These are phyloP conservation scores for Zoysia japonica DNA, from an alignment of 176 grass and related monocot genomes.

Conservation along the genomic window DNA sequence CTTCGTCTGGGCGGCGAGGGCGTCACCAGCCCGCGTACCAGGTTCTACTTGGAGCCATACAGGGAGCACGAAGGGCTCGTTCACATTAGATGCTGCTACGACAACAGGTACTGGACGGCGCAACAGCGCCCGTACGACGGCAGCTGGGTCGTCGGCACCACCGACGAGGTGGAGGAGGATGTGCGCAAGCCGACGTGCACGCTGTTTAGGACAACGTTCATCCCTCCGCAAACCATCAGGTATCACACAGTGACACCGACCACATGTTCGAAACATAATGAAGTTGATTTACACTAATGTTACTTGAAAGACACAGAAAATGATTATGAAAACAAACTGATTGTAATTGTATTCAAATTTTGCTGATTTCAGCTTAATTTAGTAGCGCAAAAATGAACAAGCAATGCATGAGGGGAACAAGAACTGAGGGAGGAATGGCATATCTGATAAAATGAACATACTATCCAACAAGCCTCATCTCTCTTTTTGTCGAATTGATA, in stretches of 20 bases:
- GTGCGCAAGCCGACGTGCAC: constrained; percentile 21
- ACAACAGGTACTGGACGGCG: constrained; percentile 34
- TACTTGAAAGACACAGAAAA: too few relatives aligned
- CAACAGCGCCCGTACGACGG: background rate
- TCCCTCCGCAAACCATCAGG: background rate
- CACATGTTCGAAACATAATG: too few relatives aligned
- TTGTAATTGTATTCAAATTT: too few relatives aligned
- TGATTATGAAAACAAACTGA: too few relatives aligned
- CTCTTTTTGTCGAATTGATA: too few relatives aligned
- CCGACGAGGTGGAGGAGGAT: constrained; percentile 26
- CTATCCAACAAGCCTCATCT: too few relatives aligned
- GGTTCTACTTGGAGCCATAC: constrained; percentile 22
- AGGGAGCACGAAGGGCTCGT: constrained; percentile 6
- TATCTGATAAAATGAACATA: too few relatives aligned
- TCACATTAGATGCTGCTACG: constrained; percentile 37
- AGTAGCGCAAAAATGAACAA: too few relatives aligned
- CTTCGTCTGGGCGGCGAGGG: constrained; percentile 2
- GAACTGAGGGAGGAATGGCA: too few relatives aligned
- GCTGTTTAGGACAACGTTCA: background rate
- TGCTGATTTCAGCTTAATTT: too few relatives aligned
- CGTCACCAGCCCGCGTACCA: constrained; percentile 4
- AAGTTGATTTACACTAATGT: too few relatives aligned
- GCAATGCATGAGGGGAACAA: too few relatives aligned
- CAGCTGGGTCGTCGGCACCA: constrained; percentile 16
- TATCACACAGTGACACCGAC: background rate